Evolutionary conservation across 305 asterid genomes (phyloP).

Genomic region (Fraxinus platypoda): DNA sequence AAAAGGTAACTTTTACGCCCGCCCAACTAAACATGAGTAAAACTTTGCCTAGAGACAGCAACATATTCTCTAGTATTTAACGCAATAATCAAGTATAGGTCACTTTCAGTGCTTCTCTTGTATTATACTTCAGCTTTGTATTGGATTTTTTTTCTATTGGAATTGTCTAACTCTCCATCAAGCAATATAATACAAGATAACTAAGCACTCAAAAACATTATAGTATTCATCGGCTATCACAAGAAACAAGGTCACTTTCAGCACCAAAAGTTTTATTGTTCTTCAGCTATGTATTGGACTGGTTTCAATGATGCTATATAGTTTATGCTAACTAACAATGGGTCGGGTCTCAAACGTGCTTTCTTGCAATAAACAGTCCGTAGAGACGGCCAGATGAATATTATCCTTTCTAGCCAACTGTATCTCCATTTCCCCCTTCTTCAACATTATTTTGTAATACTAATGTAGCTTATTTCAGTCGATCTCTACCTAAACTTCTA

Average conservation of each 20-base stretch:
- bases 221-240: neutral
- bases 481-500: neutral
- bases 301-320: neutral
- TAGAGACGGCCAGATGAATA: neutral
- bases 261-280: neutral
- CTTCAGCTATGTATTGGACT: neutral
- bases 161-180: neutral
- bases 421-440: neutral
- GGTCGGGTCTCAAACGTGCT: neutral
- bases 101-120: neutral
- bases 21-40: neutral
- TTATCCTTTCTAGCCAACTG: neutral
- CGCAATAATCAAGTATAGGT: neutral
- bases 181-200: neutral
- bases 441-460: neutral
- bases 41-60: neutral
- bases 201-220: neutral
- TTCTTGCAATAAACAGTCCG: neutral
- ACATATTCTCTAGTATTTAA: neutral
- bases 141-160: neutral
- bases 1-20: neutral
- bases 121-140: neutral
- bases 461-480: neutral
- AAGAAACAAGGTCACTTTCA: neutral
- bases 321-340: neutral